Percentiles rank a stretch among this genome's conserved stretches.
phyloP scores from a whole-genome alignment of 2,329 filamentous ascomycete genomes.

The Ophiostoma ulmi region DNA sequence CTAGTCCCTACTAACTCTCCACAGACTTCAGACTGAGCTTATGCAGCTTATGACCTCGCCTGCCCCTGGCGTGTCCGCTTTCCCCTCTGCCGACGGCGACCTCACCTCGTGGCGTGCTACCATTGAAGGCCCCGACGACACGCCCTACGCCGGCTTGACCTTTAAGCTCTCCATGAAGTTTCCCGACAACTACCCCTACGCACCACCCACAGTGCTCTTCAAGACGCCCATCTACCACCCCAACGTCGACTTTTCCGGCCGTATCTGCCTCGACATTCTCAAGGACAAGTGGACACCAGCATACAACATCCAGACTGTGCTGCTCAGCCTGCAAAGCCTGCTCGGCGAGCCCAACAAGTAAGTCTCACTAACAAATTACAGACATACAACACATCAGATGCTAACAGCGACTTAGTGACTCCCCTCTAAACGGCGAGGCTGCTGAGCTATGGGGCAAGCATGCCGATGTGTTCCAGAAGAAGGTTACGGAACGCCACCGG shows the following conservation, averaged over 20 bases:
- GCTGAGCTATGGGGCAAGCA: constrained; percentile 94
- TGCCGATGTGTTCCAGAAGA: constrained; percentile 77
- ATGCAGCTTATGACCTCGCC: constrained; percentile 98
- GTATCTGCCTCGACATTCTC: constrained; percentile 95
- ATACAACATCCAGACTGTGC: constrained; percentile 90
- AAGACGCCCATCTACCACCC: constrained; percentile 99
- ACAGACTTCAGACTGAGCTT: constrained; percentile 88
- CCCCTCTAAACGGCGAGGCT: constrained; percentile 91
- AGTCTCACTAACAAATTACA: neutral
- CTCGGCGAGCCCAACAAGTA: constrained; percentile 98
- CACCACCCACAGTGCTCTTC: constrained; percentile 86
- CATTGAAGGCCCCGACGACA: constrained; percentile 84
- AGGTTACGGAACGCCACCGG: constrained; percentile 57
- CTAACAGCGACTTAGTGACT: constrained; percentile 58
- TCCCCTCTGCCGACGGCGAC: constrained; percentile 85
- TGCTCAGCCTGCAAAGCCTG: constrained; percentile 89
- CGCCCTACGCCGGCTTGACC: constrained; percentile 79
- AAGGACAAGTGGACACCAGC: constrained; percentile 99
- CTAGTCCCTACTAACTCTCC: neutral
- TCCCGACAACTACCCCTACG: constrained; percentile 88
- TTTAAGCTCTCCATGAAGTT: constrained; percentile 93
- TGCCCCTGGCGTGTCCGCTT: constrained; percentile 89
- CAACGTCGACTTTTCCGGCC: constrained; percentile 93
- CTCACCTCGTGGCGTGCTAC: constrained; percentile 90
- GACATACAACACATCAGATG: neutral